Evolutionary conservation across 1,139 yeast genomes (phyloP).

Genomic region (Saccharomyces hybrid): DNA sequence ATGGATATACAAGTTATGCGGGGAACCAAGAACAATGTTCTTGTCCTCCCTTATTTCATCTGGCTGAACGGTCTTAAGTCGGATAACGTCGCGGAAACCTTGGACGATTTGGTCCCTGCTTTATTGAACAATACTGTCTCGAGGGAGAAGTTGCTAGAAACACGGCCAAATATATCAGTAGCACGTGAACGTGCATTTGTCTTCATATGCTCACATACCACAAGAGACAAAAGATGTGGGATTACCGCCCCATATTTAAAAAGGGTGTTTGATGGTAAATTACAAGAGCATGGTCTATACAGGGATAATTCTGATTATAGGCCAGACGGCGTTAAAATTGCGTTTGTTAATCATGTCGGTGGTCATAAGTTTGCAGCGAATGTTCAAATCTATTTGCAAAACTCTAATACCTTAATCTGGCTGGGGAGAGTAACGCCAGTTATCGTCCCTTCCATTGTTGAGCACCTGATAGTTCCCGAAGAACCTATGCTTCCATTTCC

Average conservation of each 20-base stretch:
- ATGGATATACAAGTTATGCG: slow-evolving; percentile 38
- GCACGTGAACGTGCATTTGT: slow-evolving; percentile 50
- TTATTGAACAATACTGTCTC: slow-evolving; percentile 29
- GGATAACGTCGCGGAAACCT: slow-evolving; percentile 39
- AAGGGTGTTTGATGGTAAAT: slow-evolving; percentile 64
- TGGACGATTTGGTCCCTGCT: slow-evolving; percentile 41
- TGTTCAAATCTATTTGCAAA: slow-evolving; percentile 60
- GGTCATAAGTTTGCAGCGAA: slow-evolving; percentile 95
- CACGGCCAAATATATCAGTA: slow-evolving; percentile 29
- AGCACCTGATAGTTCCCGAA: slow-evolving; percentile 38
- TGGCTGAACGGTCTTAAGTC: slow-evolving; percentile 51
- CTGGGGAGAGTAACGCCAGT: slow-evolving; percentile 76
- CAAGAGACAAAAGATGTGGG: slow-evolving; percentile 91
- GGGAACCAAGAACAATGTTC: slow-evolving; percentile 46
- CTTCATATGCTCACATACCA: slow-evolving; percentile 78
- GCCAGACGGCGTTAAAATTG: slow-evolving; percentile 65
- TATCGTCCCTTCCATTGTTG: slow-evolving; percentile 65
- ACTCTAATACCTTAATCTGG: slow-evolving; percentile 75
- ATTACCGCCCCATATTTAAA: slow-evolving; percentile 87
- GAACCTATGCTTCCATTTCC: slow-evolving; percentile 27
- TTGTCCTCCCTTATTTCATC: slow-evolving; percentile 70
- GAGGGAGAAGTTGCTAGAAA: slow-evolving; percentile 14
- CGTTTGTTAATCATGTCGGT: slow-evolving; percentile 79
- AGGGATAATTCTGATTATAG: slow-evolving; percentile 70
- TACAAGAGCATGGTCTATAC: slow-evolving; percentile 60